phyloP scores from a whole-genome alignment of 2,329 filamentous ascomycete genomes.

The Pseudopithomyces maydicus region DNA sequence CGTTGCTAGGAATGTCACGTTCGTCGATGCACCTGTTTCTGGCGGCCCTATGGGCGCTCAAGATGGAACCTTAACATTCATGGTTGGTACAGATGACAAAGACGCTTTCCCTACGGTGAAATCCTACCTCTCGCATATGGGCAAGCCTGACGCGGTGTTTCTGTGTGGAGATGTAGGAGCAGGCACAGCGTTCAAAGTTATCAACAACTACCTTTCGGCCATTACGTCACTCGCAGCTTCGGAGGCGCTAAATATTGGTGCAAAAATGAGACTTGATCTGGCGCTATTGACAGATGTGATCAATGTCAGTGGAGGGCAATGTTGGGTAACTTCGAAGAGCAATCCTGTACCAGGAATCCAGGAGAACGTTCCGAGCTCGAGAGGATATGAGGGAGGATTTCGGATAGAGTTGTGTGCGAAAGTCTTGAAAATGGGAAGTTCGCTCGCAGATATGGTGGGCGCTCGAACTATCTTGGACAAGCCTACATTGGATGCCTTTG shows the following conservation, averaged over 20 bases:
- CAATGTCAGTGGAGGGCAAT: slow-evolving; percentile 85
- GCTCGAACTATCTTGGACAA: slow-evolving; percentile 38
- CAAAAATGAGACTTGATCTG: slow-evolving; percentile 64
- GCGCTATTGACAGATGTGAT: slow-evolving; percentile 78
- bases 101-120: slow-evolving; percentile 60
- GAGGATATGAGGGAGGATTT: slow-evolving; percentile 47
- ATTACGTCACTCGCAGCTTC: slow-evolving; percentile 80
- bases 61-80: slow-evolving; percentile 87
- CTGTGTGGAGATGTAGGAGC: slow-evolving; percentile 83
- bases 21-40: slow-evolving; percentile 94
- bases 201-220: slow-evolving; percentile 94
- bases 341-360: slow-evolving; percentile 74
- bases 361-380: slow-evolving; percentile 44
- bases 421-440: slow-evolving; percentile 41
- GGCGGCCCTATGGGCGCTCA: slow-evolving; percentile 89
- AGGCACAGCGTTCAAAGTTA: slow-evolving; percentile 86
- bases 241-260: slow-evolving; percentile 67
- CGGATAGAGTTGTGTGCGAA: slow-evolving; percentile 41
- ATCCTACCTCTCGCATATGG: slow-evolving; percentile 77
- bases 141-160: slow-evolving; percentile 70
- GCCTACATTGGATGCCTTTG: slow-evolving; percentile 36
- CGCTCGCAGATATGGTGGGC: slow-evolving; percentile 41
- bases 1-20: slow-evolving; percentile 65
- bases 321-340: slow-evolving; percentile 92
- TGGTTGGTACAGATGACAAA: slow-evolving; percentile 72